Conservation (phyloP, 352 stramenopile genomes). For the Pythium scleroteichum region DNA sequence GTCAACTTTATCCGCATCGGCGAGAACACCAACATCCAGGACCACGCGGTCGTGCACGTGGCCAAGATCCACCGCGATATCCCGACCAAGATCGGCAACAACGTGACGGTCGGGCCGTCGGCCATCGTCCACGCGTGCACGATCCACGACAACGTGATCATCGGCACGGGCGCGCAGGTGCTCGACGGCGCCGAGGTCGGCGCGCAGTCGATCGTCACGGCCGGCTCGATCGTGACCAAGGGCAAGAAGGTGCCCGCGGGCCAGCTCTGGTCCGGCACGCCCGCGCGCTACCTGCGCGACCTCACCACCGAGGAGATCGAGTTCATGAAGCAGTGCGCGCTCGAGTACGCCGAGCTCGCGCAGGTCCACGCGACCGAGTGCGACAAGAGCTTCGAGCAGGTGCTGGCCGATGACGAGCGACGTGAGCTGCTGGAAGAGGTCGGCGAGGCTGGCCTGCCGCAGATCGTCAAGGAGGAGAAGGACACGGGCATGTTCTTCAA, state of each 20-base stretch:
- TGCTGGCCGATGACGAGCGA: conserved; percentile 74
- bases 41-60: conserved; percentile 93
- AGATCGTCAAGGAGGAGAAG: conserved; percentile 68
- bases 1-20: conserved; percentile 94
- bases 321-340: conserved; percentile 89
- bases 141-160: conserved; percentile 91
- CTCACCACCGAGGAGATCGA: conserved; percentile 84
- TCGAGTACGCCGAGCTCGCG: conserved; percentile 84
- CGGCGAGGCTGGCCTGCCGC: conserved; percentile 74
- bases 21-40: conserved; percentile 92
- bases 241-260: conserved; percentile 88
- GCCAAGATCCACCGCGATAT: conserved; percentile 93
- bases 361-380: conserved; percentile 70
- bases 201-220: conserved; percentile 88
- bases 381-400: conserved; percentile 83
- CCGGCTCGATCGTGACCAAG: conserved; percentile 87
- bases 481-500: conserved; percentile 88
- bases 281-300: conserved; percentile 82
- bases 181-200: conserved; percentile 89
- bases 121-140: conserved; percentile 92
- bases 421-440: conserved; percentile 81
- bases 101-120: conserved; percentile 87
- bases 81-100: conserved; percentile 89
- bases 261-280: conserved; percentile 88
- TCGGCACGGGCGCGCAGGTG: conserved; percentile 91